A percentile compares a stretch with the other conserved stretches of the same genome.
phyloP scores from a whole-genome alignment of 768 basidiomycete genomes.

The Pisolithus orientalis region DNA sequence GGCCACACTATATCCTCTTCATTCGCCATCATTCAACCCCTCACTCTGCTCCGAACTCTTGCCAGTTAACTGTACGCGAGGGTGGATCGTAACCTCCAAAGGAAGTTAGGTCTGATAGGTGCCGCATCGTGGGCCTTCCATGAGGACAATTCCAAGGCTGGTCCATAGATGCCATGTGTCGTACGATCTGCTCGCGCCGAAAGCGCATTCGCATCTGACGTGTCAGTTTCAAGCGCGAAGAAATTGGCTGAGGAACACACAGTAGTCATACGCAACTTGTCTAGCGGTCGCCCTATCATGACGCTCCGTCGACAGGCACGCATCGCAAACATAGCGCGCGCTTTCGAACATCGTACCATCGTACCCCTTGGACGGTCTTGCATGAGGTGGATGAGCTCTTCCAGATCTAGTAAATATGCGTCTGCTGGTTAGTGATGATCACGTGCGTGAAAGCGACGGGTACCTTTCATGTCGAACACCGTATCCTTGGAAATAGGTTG shows the following conservation, averaged over 20 bases:
- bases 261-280: slow-evolving; percentile 65
- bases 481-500: slow-evolving; percentile 92
- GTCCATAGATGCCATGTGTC: slow-evolving; percentile 79
- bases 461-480: slow-evolving; percentile 84
- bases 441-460: slow-evolving; percentile 7
- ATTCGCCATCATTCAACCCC: neutral
- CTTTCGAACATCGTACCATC: slow-evolving; percentile 91
- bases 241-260: slow-evolving; percentile 33
- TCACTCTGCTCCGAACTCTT: slow-evolving; percentile 11
- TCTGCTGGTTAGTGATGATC: neutral
- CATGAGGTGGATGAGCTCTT: slow-evolving; percentile 86
- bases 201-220: neutral
- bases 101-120: slow-evolving; percentile 48
- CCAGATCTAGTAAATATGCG: slow-evolving; percentile 56
- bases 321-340: slow-evolving; percentile 93
- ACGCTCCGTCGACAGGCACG: slow-evolving; percentile 94
- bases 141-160: slow-evolving; percentile 88
- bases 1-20: neutral
- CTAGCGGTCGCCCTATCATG: slow-evolving; percentile 90
- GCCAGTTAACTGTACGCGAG: slow-evolving; percentile 31
- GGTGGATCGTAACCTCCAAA: slow-evolving; percentile 15
- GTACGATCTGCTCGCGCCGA: slow-evolving; percentile 46
- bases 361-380: slow-evolving; percentile 69
- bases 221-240: neutral
- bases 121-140: slow-evolving; percentile 79